phyloP scores from a whole-genome alignment of 495 filamentous ascomycete species.

The Lasiosphaeria hispida region DNA sequence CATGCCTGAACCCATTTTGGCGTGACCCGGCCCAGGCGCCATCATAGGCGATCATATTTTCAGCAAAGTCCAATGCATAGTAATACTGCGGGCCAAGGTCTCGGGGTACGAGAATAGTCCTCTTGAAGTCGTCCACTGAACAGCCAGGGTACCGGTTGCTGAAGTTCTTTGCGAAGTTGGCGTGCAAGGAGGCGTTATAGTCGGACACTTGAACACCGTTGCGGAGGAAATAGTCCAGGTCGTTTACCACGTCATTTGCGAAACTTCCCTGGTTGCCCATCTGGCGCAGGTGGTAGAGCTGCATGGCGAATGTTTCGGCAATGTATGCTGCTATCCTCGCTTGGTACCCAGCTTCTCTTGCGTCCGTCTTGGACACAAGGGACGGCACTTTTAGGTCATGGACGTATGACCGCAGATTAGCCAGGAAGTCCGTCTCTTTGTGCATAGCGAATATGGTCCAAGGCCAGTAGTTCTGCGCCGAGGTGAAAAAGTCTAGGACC shows the following conservation, averaged over 20 bases:
- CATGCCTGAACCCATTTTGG: conserved; percentile 69
- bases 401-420: conserved; percentile 64
- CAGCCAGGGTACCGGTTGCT: conserved; percentile 69
- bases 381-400: conserved; percentile 56
- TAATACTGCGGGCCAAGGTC: conserved; percentile 72
- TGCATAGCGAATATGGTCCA: conserved; percentile 79
- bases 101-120: conserved; percentile 60
- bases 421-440: conserved; percentile 69
- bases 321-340: conserved; percentile 76
- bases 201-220: conserved; percentile 68
- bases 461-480: conserved; percentile 87
- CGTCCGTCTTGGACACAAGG: conserved; percentile 42
- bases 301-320: conserved; percentile 87
- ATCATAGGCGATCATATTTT: conserved; percentile 72
- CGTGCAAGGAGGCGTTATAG: conserved; percentile 84
- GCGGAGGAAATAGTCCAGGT: conserved; percentile 72
- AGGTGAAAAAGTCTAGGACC: conserved; percentile 80
- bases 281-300: conserved; percentile 77
- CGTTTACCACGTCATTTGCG: conserved; percentile 64
- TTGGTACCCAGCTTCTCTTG: conserved; percentile 53
- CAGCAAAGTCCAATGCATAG: conserved; percentile 73
- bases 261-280: conserved; percentile 60
- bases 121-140: conserved; percentile 70
- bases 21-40: conserved; percentile 66
- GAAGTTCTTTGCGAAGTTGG: conserved; percentile 81